Percentiles rank a stretch among this genome's conserved stretches.
These are phyloP conservation scores for Penicillium ucsense DNA, from an alignment of 495 filamentous ascomycete species.

Conservation along the genomic window DNA sequence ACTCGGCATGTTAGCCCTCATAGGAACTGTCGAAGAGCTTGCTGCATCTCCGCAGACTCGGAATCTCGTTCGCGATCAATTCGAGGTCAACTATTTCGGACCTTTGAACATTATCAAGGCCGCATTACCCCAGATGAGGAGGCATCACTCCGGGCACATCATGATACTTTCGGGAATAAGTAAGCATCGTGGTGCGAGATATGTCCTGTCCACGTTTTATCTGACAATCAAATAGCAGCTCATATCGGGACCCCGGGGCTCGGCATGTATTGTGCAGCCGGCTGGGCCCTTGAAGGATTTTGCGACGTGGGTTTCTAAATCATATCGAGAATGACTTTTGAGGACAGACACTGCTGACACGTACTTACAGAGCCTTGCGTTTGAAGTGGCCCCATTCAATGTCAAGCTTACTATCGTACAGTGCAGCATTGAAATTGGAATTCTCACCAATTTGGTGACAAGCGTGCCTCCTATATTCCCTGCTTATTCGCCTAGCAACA, in stretches of 20 bases:
- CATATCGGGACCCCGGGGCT: conserved; percentile 90
- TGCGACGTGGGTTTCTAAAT: conserved; percentile 53
- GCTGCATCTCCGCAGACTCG: conserved; percentile 59
- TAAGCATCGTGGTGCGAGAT: conserved; percentile 18
- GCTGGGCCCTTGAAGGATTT: conserved; percentile 96
- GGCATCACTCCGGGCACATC: conserved; percentile 74
- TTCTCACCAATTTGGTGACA: conserved; percentile 76
- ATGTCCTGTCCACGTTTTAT: neutral
- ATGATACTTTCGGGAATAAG: conserved; percentile 82
- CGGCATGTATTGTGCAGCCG: conserved; percentile 81
- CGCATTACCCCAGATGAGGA: conserved; percentile 67
- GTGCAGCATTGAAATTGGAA: conserved; percentile 72
- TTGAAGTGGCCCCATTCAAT: conserved; percentile 96
- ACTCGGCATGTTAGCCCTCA: conserved; percentile 47
- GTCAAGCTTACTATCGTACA: conserved; percentile 94
- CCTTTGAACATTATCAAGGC: conserved; percentile 94
- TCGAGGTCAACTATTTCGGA: conserved; percentile 89
- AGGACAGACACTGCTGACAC: neutral
- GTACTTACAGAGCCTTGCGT: conserved; percentile 60
- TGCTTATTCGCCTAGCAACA: conserved; percentile 61
- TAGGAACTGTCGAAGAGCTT: conserved; percentile 89
- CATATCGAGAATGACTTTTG: too few species aligned
- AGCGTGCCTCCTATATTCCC: conserved; percentile 65
- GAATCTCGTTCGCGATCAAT: conserved; percentile 78
- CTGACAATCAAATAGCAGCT: conserved; percentile 42